Evolutionary conservation across 345 rosid species (phyloP).

Genomic region (Salix koriyanagi): DNA sequence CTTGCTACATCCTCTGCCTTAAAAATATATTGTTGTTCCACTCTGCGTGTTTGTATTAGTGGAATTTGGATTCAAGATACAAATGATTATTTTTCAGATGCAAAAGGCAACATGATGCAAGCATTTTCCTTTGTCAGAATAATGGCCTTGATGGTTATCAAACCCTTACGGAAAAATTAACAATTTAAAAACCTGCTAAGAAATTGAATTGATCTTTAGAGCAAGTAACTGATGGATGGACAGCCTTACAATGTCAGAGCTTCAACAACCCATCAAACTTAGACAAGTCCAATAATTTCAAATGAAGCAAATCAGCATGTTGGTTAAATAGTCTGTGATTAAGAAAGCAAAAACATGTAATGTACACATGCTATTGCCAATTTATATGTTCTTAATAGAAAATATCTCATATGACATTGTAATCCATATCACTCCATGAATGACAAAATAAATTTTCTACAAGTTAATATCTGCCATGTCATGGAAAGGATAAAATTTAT

Average conservation of each 20-base stretch:
- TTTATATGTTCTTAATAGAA: neutral
- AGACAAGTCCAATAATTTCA: neutral
- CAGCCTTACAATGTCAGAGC: neutral
- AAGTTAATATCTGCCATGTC: neutral
- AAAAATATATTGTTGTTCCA: neutral
- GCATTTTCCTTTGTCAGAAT: neutral
- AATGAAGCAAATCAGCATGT: neutral
- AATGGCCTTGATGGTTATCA: neutral
- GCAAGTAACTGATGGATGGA: neutral
- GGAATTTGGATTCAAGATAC: neutral
- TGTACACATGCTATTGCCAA: neutral
- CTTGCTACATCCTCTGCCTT: neutral
- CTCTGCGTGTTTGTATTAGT: neutral
- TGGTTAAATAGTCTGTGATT: neutral
- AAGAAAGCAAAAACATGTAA: neutral
- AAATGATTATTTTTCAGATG: neutral
- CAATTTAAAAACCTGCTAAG: neutral
- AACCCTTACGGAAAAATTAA: neutral
- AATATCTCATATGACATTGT: neutral
- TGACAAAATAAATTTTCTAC: neutral
- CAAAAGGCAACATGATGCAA: neutral
- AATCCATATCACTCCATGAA: neutral
- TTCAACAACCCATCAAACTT: neutral
- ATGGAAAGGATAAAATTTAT: neutral
- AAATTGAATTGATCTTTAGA: neutral